Conservation (phyloP, 202 grass and related monocot species). For the Panicum virgatum region DNA sequence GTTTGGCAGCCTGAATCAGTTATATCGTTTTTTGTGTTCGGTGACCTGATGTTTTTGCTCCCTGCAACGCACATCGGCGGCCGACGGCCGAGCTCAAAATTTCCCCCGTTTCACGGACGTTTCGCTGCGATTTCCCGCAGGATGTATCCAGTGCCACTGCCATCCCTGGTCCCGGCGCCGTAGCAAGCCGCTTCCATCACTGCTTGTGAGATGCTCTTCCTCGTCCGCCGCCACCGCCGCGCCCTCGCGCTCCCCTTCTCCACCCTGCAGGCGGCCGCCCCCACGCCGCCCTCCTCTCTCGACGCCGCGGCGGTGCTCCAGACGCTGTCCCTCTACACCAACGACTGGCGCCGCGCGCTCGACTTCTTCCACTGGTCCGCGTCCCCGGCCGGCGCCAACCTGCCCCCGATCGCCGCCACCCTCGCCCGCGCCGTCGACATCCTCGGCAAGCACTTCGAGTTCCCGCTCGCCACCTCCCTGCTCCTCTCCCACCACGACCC, state of each 20-base stretch:
- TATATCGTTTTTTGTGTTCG: background rate
- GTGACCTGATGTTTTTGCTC: background rate
- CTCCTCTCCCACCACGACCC: slow-evolving; percentile 63
- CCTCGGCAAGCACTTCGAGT: slow-evolving; percentile 92
- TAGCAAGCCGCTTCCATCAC: background rate
- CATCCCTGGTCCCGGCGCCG: background rate
- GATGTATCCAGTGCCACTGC: background rate
- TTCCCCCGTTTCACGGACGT: too few species aligned
- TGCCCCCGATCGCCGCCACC: slow-evolving; percentile 45
- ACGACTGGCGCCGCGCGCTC: slow-evolving; percentile 80
- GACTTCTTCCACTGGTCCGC: slow-evolving; percentile 89
- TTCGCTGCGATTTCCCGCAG: too few species aligned
- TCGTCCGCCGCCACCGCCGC: slow-evolving; percentile 30
- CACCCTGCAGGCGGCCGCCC: background rate
- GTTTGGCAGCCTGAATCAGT: background rate
- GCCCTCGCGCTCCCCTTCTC: slow-evolving; percentile 39
- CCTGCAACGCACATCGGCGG: too few species aligned
- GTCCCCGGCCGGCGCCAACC: slow-evolving; percentile 45
- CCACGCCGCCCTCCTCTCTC: slow-evolving; percentile 24
- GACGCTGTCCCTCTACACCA: slow-evolving; percentile 77
- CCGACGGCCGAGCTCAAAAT: too few species aligned
- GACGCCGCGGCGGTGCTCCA: slow-evolving; percentile 63
- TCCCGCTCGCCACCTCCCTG: slow-evolving; percentile 60
- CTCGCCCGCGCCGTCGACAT: slow-evolving; percentile 76
- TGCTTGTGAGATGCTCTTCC: slow-evolving; percentile 41